These are phyloP conservation scores for Russula olivacea DNA, from an alignment of 768 basidiomycete genomes.

Conservation along the genomic window DNA sequence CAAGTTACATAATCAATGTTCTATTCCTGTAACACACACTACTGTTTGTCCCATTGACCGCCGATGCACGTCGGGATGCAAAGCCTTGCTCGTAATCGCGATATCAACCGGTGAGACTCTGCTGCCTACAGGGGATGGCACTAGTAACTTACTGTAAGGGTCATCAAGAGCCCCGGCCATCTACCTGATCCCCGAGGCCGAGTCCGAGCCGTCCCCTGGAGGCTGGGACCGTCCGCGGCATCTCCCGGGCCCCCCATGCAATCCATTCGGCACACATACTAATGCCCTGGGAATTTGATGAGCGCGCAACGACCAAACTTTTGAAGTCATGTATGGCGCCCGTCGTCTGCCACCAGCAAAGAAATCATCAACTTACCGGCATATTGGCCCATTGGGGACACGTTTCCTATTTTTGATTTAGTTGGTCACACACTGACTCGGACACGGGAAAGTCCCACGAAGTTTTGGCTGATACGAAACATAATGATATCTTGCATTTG, in stretches of 20 bases:
- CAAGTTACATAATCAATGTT: constrained; percentile 1
- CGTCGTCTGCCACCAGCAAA: constrained; percentile 11
- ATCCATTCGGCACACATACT: not conserved
- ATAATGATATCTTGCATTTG: constrained; percentile 24
- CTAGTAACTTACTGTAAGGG: too few relatives aligned
- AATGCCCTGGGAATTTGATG: constrained; percentile 10
- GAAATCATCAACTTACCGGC: constrained; percentile 17
- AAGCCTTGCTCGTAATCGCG: not conserved
- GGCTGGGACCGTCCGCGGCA: not conserved
- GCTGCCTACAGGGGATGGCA: too few relatives aligned
- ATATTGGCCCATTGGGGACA: not conserved
- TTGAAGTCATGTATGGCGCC: not conserved
- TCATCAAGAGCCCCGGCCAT: not conserved
- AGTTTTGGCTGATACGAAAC: constrained; percentile 11
- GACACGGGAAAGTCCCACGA: not conserved
- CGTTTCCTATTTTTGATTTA: constrained; percentile 20
- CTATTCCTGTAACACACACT: not conserved
- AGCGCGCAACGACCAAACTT: not conserved
- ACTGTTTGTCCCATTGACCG: too few relatives aligned
- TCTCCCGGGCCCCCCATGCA: not conserved
- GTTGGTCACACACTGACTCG: not conserved
- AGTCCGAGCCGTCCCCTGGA: not conserved
- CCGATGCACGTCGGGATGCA: not conserved
- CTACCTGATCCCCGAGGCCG: not conserved
- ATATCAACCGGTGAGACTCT: not conserved